Percentiles rank a stretch among this genome's conserved stretches.
These are phyloP conservation scores for Xylaria bambusicola DNA, from an alignment of 495 filamentous ascomycete genomes.

Conservation along the genomic window DNA sequence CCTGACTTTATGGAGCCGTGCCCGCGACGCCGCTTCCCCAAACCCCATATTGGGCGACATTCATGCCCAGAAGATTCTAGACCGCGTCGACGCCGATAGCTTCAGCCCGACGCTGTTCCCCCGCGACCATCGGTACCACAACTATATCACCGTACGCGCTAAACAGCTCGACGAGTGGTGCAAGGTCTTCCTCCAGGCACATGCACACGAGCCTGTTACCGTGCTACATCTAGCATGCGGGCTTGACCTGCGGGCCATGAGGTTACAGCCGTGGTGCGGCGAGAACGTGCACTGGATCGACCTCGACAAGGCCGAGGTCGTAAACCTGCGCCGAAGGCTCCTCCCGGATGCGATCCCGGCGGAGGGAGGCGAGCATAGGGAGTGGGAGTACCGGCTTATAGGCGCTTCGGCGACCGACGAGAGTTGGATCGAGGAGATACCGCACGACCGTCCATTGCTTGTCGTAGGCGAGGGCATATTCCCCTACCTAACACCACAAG, in stretches of 20 bases:
- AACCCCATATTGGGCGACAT: slow-evolving; percentile 19
- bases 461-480: slow-evolving; percentile 28
- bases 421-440: slow-evolving; percentile 22
- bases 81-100: slow-evolving; percentile 17
- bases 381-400: slow-evolving; percentile 22
- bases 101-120: slow-evolving; percentile 14
- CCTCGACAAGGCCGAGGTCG: slow-evolving; percentile 25
- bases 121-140: slow-evolving; percentile 1
- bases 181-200: slow-evolving; percentile 16
- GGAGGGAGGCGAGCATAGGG: neutral
- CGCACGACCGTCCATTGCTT: slow-evolving; percentile 23
- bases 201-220: slow-evolving; percentile 13
- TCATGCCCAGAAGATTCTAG: slow-evolving; percentile 15
- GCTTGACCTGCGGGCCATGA: slow-evolving; percentile 22
- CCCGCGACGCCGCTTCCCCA: slow-evolving; percentile 18
- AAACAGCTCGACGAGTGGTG: slow-evolving; percentile 23
- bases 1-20: slow-evolving; percentile 16
- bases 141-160: slow-evolving; percentile 17
- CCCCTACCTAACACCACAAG: slow-evolving; percentile 18
- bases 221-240: slow-evolving; percentile 29
- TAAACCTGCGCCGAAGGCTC: slow-evolving; percentile 21
- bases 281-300: slow-evolving; percentile 23
- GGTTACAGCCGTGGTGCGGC: slow-evolving; percentile 17
- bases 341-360: slow-evolving; percentile 1
- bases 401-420: slow-evolving; percentile 16